Evolutionary conservation across 2,329 filamentous ascomycete species (phyloP).

Genomic region (Penicillium sp.): DNA sequence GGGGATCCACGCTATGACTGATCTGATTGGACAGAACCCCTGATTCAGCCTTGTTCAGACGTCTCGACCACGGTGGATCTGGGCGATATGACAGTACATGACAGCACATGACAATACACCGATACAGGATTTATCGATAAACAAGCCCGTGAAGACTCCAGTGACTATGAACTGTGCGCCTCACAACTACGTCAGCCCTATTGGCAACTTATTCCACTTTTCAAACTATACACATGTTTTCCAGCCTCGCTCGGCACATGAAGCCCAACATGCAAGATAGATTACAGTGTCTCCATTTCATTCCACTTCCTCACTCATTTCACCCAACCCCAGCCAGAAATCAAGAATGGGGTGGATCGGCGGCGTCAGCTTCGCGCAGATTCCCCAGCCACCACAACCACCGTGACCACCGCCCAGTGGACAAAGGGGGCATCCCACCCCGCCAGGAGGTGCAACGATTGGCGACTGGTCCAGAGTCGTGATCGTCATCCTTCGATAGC

Average conservation of each 20-base stretch:
- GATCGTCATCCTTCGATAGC: constrained; percentile 27
- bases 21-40: constrained; percentile 29
- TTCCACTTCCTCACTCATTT: constrained; percentile 7
- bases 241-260: background rate
- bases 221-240: background rate
- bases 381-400: constrained; percentile 34
- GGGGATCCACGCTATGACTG: constrained; percentile 17
- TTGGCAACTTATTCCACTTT: background rate
- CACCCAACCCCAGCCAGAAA: constrained; percentile 15
- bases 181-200: constrained; percentile 1
- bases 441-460: constrained; percentile 25
- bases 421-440: constrained; percentile 15
- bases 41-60: constrained; percentile 25
- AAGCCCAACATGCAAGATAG: constrained; percentile 6
- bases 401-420: constrained; percentile 21
- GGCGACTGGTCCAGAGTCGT: constrained; percentile 21
- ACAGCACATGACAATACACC: constrained; percentile 25
- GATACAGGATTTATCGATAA: constrained; percentile 24
- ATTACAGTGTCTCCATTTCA: constrained; percentile 10
- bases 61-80: constrained; percentile 21
- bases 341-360: constrained; percentile 10
- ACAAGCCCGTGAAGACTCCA: background rate
- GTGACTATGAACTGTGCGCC: background rate
- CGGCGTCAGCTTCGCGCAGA: constrained; percentile 27
- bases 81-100: constrained; percentile 23